Evolutionary conservation across 306 rosid genomes (phyloP).

Genomic region (Gastrolobium villosum): DNA sequence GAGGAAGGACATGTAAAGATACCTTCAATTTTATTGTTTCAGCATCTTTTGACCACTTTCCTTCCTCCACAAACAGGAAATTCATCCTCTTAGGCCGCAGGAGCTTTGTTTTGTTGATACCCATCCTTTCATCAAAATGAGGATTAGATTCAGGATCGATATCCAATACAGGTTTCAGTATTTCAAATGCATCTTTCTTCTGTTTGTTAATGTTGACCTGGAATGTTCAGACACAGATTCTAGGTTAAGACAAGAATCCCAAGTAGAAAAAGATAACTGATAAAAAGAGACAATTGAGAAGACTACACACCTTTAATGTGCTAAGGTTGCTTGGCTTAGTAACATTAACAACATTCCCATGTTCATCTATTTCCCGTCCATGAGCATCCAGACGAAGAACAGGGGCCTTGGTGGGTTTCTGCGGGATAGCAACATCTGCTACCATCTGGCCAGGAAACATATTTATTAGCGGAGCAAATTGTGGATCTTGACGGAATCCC

Average conservation of each 20-base stretch:
- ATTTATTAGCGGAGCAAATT: conserved; percentile 91
- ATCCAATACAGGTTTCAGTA: conserved; percentile 88
- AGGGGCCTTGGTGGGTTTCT: conserved; percentile 89
- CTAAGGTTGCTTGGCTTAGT: conserved; percentile 89
- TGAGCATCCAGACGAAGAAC: conserved; percentile 98
- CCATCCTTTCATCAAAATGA: conserved; percentile 83
- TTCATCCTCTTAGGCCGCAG: conserved; percentile 87
- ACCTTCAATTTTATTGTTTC: conserved; percentile 90
- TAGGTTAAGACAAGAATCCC: conserved; percentile 8
- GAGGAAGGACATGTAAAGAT: conserved; percentile 9
- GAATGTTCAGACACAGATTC: conserved; percentile 40
- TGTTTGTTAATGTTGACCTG: conserved; percentile 97
- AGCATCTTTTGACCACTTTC: conserved; percentile 96
- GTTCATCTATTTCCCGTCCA: conserved; percentile 96
- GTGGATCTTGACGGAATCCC: conserved; percentile 97
- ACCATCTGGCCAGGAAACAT: conserved; percentile 86
- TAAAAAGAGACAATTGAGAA: conserved; percentile 23
- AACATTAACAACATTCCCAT: conserved; percentile 82
- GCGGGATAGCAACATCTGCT: conserved; percentile 67
- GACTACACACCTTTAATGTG: conserved; percentile 84
- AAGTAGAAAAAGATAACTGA: neutral
- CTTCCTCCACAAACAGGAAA: conserved; percentile 93
- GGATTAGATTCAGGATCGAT: conserved; percentile 91
- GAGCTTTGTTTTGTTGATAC: conserved; percentile 82
- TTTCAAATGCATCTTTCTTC: conserved; percentile 93